These are phyloP conservation scores for Ophiocordyceps unilateralis DNA, from an alignment of 2,329 filamentous ascomycete genomes.

Conservation along the genomic window DNA sequence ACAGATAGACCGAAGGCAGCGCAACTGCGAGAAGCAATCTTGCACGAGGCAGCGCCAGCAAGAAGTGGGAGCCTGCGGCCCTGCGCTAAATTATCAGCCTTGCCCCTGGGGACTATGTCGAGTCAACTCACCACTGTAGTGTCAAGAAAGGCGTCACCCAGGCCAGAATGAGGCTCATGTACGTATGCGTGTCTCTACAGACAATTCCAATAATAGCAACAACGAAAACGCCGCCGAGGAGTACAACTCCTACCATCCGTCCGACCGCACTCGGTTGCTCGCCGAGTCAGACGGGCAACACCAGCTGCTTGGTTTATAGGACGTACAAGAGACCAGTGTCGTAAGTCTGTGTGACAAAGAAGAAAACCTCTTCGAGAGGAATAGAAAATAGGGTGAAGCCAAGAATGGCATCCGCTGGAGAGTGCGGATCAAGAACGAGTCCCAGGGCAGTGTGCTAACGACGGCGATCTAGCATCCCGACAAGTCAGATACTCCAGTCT, in stretches of 20 bases:
- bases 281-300: constrained; percentile 26
- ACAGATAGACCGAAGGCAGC: constrained; percentile 51
- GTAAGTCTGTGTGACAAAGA: constrained; percentile 63
- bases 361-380: constrained; percentile 57
- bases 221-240: neutral
- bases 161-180: constrained; percentile 24
- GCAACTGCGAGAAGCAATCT: constrained; percentile 48
- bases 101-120: too few relatives aligned
- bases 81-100: neutral
- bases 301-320: constrained; percentile 45
- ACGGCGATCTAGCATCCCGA: constrained; percentile 27
- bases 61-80: neutral
- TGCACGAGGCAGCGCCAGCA: constrained; percentile 1
- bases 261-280: neutral
- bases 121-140: constrained; percentile 16
- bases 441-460: constrained; percentile 55
- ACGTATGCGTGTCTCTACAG: neutral
- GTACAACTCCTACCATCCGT: neutral
- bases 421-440: constrained; percentile 58
- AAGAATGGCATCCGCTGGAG: constrained; percentile 45
- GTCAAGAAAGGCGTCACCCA: constrained; percentile 53
- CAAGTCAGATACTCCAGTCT: neutral
- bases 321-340: constrained; percentile 53
- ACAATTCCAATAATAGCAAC: neutral
- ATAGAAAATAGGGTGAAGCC: constrained; percentile 47